Base-by-base conservation (phyloP, 2,329 filamentous ascomycete species). In the Plectosphaerella cucumerina region DNA sequence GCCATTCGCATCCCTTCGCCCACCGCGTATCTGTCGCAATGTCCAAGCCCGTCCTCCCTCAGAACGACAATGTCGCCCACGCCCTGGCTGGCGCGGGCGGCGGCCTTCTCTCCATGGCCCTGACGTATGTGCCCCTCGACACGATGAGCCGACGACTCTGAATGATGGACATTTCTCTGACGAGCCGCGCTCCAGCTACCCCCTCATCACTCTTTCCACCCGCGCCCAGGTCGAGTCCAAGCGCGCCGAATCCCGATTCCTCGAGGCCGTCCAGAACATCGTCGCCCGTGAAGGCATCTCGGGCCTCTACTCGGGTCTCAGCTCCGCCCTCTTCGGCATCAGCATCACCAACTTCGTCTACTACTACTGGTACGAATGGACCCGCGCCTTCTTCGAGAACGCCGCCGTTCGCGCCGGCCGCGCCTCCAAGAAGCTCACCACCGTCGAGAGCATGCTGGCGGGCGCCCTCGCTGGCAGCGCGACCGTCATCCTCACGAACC, bases 331-430 rank as follows among this genome's bases (percentile, higher is more conserved):
- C 44, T 97, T 99, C 70, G 94, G 94, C 68, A 97, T 99, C 76
- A 94, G 89, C 70, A 86, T 99, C 60, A 99, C 94, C 62, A 99
- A 99, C 77, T 99, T 99, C 68, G 93, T 99, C 45, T 99, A 99
- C 80, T 99, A 99, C 76, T 99, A 97, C 79, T 99, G 90, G 93
- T 99, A 97, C 72, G 94, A 99, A 75, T 99, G 90, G 89, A 94
- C 91, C 56, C 86, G 92, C 53, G 80, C 87, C 47, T 87, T 87
- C 66, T 97, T 97, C 74, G 90, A 90, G 68, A 78, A 80, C 57
- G 89, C 90, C 10, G 90, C 91, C 44, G 69, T 79, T 52, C 85
- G 83, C 62, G 77, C 88, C 50, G 89, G 88, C 33, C 85, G 90
- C 57, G 81, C 85, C 51, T 85, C 81, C 55, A 87, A 84, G 72